Base-by-base conservation (phyloP, 192 early-diverging fungal genomes). In the Blastocladiella britannica region DNA sequence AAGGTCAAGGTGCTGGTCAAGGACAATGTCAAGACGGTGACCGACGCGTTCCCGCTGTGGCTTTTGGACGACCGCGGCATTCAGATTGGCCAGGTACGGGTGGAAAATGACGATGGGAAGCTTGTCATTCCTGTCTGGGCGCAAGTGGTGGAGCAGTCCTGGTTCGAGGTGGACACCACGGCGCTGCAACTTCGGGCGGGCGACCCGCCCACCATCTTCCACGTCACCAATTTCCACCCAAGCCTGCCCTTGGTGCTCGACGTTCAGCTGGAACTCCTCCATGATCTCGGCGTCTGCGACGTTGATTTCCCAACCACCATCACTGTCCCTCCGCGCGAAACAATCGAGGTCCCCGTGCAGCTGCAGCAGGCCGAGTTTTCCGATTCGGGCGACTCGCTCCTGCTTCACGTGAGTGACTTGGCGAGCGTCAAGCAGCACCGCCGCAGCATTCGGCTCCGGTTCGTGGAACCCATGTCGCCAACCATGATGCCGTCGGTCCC, bases 161-260 rank as follows among this genome's bases (percentile, higher is more conserved):
- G 12, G 37, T 47, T 47, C n/a, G 37, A 47, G 2, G 37, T 47
- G 2, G 37, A 47, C 15, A 20, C 15, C 37, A 20, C 37, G 37
- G n/a, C 37, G 1, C 12, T 47, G 15, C 12, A 47, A 9, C 15
- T 47, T 1, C n/a, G 15, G 37, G 37, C n/a, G 15, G 37, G 37
- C 37, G 37, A 9, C 15, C n/a, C 37, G 30, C 57, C 56, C 18
- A 73, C 72, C 22, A 55, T 58, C 23, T 56, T 90, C 20, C 62
- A 59, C 4, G 60, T 91, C 4, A 72, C 66, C 5, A 91, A 91
- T 58, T 60, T 84, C 43, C 85, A 82, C 1, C 60, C 54, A 20
- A 73, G 65, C 24, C 76, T 79, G 59, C 74, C 80, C 0, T 60
- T 89, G 7, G 76, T 71, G 25, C 83, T 89, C 57, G 71, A 82